A percentile compares a stretch with the other conserved stretches of the same genome.
phyloP scores from a whole-genome alignment of 2,329 filamentous ascomycete genomes.

The Nakataea oryzae region DNA sequence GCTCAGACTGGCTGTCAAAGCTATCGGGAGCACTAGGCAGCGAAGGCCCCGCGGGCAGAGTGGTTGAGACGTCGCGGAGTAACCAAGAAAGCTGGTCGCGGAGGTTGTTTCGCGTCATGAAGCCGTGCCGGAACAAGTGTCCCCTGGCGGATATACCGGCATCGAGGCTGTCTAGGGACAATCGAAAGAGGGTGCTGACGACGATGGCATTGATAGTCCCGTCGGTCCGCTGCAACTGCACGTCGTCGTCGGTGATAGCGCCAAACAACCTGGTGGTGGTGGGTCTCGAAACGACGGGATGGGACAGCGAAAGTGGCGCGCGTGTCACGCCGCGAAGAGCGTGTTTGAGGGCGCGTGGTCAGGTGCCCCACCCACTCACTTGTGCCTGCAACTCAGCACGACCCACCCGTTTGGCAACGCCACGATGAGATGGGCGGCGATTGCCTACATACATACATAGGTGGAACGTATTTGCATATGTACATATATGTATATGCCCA shows the following conservation, averaged over 20 bases:
- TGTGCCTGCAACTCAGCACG: background rate
- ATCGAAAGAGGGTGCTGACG: background rate
- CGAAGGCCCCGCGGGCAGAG: constrained; percentile 24
- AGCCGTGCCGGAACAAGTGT: constrained; percentile 28
- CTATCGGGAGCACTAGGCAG: constrained; percentile 21
- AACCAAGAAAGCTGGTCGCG: constrained; percentile 47
- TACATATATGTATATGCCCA: too few species aligned
- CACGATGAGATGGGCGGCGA: background rate
- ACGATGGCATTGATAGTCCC: background rate
- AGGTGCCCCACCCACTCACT: constrained; percentile 3
- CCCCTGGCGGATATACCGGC: constrained; percentile 14
- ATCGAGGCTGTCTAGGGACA: constrained; percentile 9
- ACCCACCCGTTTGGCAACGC: background rate
- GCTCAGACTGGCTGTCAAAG: constrained; percentile 10
- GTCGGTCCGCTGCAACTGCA: background rate
- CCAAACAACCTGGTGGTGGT: background rate
- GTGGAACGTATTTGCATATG: too few species aligned
- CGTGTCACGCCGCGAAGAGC: background rate
- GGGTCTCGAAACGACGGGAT: background rate
- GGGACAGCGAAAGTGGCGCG: background rate
- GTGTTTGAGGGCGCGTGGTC: constrained; percentile 2
- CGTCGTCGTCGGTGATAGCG: background rate
- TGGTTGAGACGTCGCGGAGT: constrained; percentile 33
- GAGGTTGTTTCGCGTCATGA: constrained; percentile 55
- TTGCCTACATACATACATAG: too few species aligned